These are phyloP conservation scores for Cutaneotrichosporon sp. DNA, from an alignment of 1,284 basidiomycete species.

Conservation along the genomic window DNA sequence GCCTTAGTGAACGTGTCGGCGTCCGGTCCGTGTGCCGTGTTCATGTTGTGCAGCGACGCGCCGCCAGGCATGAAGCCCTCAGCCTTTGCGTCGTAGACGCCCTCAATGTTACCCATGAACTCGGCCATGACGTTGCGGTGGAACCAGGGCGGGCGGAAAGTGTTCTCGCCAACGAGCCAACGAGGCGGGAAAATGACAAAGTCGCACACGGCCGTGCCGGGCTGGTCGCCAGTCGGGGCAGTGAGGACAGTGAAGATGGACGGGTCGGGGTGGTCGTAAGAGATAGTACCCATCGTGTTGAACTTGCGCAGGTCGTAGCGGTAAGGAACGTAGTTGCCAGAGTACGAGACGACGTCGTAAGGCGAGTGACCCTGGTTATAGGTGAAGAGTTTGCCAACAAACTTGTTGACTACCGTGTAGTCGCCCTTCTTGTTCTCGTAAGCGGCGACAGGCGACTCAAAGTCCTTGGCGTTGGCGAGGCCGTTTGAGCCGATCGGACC, in stretches of 20 bases:
- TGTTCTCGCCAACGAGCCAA: constrained; percentile 43
- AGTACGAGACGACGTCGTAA: constrained; percentile 66
- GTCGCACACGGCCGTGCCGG: constrained; percentile 57
- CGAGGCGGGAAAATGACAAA: constrained; percentile 31
- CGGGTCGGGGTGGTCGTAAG: constrained; percentile 54
- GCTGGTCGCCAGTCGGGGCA: constrained; percentile 54
- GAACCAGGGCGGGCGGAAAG: constrained; percentile 56
- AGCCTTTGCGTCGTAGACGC: constrained; percentile 34
- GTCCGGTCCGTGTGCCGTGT: constrained; percentile 39
- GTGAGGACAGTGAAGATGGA: constrained; percentile 42
- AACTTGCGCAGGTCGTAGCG: constrained; percentile 69
- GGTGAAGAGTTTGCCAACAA: constrained; percentile 42
- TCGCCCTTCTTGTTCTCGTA: constrained; percentile 61
- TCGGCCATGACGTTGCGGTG: constrained; percentile 60
- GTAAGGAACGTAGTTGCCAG: constrained; percentile 69
- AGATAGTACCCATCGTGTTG: constrained; percentile 64
- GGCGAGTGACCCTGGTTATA: constrained; percentile 52
- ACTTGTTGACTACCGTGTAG: constrained; percentile 55
- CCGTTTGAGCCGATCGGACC: constrained; percentile 66
- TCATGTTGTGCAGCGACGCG: constrained; percentile 39
- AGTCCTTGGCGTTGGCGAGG: constrained; percentile 64
- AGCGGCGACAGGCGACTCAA: constrained; percentile 63
- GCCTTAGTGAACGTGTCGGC: constrained; percentile 21
- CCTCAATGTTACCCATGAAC: constrained; percentile 24
- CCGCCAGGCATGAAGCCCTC: constrained; percentile 30